Conservation (phyloP, 169 alveolate species). For the Perkinsus olseni region DNA sequence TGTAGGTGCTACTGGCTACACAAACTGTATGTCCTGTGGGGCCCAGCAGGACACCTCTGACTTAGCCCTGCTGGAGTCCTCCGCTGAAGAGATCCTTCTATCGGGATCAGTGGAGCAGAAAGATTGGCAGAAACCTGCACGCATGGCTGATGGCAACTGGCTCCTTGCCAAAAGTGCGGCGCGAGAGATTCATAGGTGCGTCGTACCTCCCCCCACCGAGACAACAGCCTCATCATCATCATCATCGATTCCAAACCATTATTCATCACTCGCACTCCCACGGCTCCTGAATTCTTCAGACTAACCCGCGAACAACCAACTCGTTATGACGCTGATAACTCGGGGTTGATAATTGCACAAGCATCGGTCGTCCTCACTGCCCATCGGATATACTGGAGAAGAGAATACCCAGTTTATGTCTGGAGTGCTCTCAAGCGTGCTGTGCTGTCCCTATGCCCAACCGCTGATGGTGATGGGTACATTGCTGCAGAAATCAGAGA, state of each 20-base stretch:
- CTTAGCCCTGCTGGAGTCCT: neutral
- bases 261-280: too few relatives aligned
- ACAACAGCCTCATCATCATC: too few relatives aligned
- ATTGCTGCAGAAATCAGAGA: too few relatives aligned
- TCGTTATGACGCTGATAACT: neutral
- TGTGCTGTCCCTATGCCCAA: neutral
- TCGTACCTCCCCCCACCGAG: neutral
- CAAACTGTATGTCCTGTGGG: neutral
- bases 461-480: neutral
- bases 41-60: neutral
- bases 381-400: neutral
- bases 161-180: neutral
- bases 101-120: neutral
- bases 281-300: too few relatives aligned
- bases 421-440: neutral
- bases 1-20: neutral
- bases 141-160: neutral
- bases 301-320: neutral
- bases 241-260: too few relatives aligned
- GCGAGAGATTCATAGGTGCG: neutral
- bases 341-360: neutral
- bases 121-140: neutral
- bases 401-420: neutral
- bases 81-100: neutral
- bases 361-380: neutral